A percentile compares a stretch with the other conserved stretches of the same genome.
phyloP scores from a whole-genome alignment of 2,329 filamentous ascomycete species.

The Ophiostoma australiae region DNA sequence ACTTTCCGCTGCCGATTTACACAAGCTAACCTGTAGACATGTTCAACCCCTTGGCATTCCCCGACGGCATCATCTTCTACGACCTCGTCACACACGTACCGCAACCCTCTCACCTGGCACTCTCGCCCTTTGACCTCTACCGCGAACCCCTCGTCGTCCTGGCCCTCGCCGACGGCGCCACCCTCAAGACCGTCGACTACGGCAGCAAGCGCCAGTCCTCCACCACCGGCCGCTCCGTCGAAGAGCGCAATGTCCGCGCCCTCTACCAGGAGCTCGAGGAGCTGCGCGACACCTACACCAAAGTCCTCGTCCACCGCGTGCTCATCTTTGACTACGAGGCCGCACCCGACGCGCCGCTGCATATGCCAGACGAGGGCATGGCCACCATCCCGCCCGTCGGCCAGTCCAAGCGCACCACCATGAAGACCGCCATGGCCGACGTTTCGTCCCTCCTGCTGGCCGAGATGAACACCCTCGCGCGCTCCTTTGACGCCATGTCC shows the following conservation, averaged over 20 bases:
- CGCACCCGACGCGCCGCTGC: constrained; percentile 45
- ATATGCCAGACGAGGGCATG: constrained; percentile 64
- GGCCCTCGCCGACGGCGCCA: constrained; percentile 75
- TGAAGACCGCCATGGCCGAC: constrained; percentile 76
- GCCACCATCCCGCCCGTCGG: constrained; percentile 64
- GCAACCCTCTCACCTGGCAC: constrained; percentile 69
- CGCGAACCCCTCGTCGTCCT: constrained; percentile 79
- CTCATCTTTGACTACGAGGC: constrained; percentile 70
- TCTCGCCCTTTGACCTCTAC: constrained; percentile 87
- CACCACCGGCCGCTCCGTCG: constrained; percentile 46
- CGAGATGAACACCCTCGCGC: constrained; percentile 70
- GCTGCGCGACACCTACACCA: constrained; percentile 66
- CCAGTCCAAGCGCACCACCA: constrained; percentile 68
- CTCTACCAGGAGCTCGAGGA: constrained; percentile 65
- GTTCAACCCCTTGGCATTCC: constrained; percentile 88
- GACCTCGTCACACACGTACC: constrained; percentile 77
- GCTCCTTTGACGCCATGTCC: constrained; percentile 65
- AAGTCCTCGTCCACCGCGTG: constrained; percentile 71
- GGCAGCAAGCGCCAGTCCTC: constrained; percentile 47
- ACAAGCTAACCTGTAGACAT: constrained; percentile 56
- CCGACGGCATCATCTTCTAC: constrained; percentile 79
- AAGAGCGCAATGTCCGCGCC: constrained; percentile 54
- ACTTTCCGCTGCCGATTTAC: constrained; percentile 20
- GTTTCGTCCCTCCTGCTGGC: constrained; percentile 68
- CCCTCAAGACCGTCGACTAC: constrained; percentile 54